Base-by-base conservation (phyloP, 495 filamentous ascomycete species). In the Jackrogersella minutella region DNA sequence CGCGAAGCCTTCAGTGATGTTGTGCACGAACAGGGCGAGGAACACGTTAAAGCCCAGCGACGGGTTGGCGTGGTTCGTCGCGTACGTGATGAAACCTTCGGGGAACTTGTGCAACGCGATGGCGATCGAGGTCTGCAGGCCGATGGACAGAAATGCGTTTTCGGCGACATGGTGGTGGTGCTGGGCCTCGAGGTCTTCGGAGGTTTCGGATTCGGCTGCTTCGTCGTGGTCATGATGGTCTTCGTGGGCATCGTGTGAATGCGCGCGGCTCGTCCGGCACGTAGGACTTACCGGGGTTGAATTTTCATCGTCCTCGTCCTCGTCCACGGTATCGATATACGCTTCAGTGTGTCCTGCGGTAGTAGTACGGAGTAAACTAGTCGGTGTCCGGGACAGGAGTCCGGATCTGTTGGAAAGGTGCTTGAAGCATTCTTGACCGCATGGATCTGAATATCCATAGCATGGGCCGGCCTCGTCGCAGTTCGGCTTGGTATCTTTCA, bases 41-140 rank as follows among this genome's bases (percentile, higher is more conserved):
- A 99, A 99, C 31, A 99, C 91, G 33, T 91, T 88, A 70, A 96
- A 84, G 10, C 96, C 95, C 2, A 99, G 87, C 0, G 81, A 79
- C 0, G 95, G 93, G 71, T 90, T 97, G 28, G 92, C 96, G 64
- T 99, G 96, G 76, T 98, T 99, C 10, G 95, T 97, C 7, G 95
- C 94, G 75, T 95, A 99, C 26, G 96, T 99, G 58, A 99, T 97
- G 78, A 99, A 98, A 24, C 95, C 95, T 77, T 99, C 95, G 3
- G 96, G 95, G 16, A 97, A 88, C 74, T 99, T 99, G 79, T 99
- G 95, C 1, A 99, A 79, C 7, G 95, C 92, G 70, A 99, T 98
- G 40, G 95, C 96, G 49, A 97, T 87, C 7, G 90, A 91, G 0
- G 94, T 97, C 76, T 98, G 95, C 4, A 97, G 84, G 11, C 94